phyloP scores from a whole-genome alignment of 108 stramenopile species.

The Pelagomonas calceolata region DNA sequence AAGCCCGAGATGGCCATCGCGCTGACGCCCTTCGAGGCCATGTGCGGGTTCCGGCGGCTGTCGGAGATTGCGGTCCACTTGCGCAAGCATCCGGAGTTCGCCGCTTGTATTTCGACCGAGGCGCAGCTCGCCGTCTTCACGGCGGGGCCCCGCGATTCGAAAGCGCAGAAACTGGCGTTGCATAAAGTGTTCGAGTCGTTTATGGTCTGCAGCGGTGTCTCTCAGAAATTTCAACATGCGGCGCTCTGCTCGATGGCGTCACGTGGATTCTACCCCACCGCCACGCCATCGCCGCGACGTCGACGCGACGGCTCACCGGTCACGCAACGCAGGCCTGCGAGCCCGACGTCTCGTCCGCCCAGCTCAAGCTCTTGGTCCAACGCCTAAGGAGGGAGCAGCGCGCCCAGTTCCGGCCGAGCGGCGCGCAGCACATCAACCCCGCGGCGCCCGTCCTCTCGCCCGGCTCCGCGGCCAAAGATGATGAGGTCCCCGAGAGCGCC shows the following conservation, averaged over 20 bases:
- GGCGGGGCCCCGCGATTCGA: conserved; percentile 12
- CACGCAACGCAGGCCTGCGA: no score
- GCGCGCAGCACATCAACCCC: conserved; percentile 19
- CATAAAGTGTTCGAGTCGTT: conserved; percentile 62
- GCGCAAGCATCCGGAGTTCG: conserved; percentile 74
- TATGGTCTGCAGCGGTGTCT: conserved; percentile 57
- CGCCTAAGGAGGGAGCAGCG: conserved; percentile 56
- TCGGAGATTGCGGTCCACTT: conserved; percentile 60
- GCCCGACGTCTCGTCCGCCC: conserved; percentile 26
- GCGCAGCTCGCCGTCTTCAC: conserved; percentile 59
- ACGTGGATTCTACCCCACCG: no score
- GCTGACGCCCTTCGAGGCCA: conserved; percentile 83
- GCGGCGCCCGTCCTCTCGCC: not conserved
- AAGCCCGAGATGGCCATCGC: conserved; percentile 99
- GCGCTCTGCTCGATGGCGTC: no score
- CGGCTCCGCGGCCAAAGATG: no score
- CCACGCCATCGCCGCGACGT: no score
- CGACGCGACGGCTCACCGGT: no score
- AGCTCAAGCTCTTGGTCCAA: conserved; percentile 47
- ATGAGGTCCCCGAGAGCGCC: conserved; percentile 29
- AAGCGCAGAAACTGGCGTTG: conserved; percentile 45
- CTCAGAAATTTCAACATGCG: no score
- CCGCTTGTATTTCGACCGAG: conserved; percentile 59
- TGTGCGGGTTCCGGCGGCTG: conserved; percentile 87
- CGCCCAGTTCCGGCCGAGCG: conserved; percentile 37